Conservation (phyloP, 129 eudicot species). For the Ambrosia trifida region DNA sequence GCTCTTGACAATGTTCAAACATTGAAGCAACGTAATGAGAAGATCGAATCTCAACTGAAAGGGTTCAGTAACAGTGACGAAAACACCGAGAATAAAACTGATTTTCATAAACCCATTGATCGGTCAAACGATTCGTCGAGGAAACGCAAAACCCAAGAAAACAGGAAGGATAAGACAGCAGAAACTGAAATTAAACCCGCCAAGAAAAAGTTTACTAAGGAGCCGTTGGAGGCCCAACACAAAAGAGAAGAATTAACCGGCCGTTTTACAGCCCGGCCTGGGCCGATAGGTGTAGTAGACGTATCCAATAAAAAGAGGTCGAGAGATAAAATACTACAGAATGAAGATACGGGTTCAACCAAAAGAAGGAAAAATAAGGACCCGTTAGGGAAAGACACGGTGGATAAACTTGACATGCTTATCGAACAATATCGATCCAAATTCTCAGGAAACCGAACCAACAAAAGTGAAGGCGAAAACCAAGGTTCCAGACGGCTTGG, state of each 20-base stretch:
- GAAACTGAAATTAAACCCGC: constrained; percentile 40
- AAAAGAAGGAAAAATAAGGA: constrained; percentile 62
- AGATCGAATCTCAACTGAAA: constrained; percentile 65
- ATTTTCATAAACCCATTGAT: constrained; percentile 22
- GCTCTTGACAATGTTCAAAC: constrained; percentile 87
- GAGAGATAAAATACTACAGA: constrained; percentile 29
- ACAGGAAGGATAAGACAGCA: constrained; percentile 10
- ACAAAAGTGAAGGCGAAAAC: constrained; percentile 52
- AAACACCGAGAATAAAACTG: constrained; percentile 25
- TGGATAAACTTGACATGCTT: constrained; percentile 83
- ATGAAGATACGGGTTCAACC: constrained; percentile 28
- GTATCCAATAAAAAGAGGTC: constrained; percentile 42
- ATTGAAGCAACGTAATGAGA: constrained; percentile 69
- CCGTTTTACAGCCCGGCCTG: constrained; percentile 20
- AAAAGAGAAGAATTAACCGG: constrained; percentile 26
- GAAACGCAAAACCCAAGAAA: constrained; percentile 47
- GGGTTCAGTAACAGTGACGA: constrained; percentile 26
- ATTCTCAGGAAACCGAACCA: constrained; percentile 50
- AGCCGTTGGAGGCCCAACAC: constrained; percentile 20
- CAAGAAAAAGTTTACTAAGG: constrained; percentile 29
- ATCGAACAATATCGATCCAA: constrained; percentile 72
- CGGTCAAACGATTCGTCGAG: constrained; percentile 34
- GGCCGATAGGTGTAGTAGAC: constrained; percentile 9
- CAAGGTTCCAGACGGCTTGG: constrained; percentile 65
- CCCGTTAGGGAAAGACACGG: constrained; percentile 67